Percentiles rank a stretch among this genome's conserved stretches.
Evolutionary conservation across 352 stramenopile genomes (phyloP).

Genomic region (Phytophthora hibernalis): DNA sequence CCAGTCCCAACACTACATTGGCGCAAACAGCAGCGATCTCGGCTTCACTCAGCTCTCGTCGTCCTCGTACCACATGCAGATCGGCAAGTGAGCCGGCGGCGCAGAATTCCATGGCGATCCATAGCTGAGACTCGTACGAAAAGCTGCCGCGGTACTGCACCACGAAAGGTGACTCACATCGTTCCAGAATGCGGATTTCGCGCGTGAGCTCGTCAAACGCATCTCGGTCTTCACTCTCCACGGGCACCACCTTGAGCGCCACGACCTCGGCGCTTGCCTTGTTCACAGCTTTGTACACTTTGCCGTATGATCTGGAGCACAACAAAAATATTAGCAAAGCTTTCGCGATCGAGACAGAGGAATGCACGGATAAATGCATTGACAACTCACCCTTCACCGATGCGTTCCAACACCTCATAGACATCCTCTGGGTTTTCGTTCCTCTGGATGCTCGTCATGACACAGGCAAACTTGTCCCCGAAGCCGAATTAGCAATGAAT

Average conservation of each 20-base stretch:
- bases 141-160: conserved; percentile 90
- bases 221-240: conserved; percentile 75
- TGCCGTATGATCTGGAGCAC: conserved; percentile 75
- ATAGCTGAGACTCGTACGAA: conserved; percentile 74
- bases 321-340: conserved; percentile 24
- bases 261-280: conserved; percentile 68
- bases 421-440: conserved; percentile 74
- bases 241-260: conserved; percentile 86
- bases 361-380: conserved; percentile 2
- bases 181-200: conserved; percentile 89
- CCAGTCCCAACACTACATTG: conserved; percentile 73
- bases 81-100: conserved; percentile 86
- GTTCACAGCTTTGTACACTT: conserved; percentile 84
- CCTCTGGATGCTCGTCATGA: conserved; percentile 71
- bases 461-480: conserved; percentile 11
- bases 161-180: conserved; percentile 81
- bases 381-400: conserved; percentile 68
- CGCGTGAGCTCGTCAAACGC: conserved; percentile 72
- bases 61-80: conserved; percentile 66
- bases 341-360: not conserved
- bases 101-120: conserved; percentile 92
- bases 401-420: conserved; percentile 78
- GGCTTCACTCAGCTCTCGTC: conserved; percentile 55
- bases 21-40: conserved; percentile 81
- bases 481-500: conserved; percentile 28